Evolutionary conservation across 208 protist genomes (phyloP).

Genomic region (Sergeia podlipaevii): DNA sequence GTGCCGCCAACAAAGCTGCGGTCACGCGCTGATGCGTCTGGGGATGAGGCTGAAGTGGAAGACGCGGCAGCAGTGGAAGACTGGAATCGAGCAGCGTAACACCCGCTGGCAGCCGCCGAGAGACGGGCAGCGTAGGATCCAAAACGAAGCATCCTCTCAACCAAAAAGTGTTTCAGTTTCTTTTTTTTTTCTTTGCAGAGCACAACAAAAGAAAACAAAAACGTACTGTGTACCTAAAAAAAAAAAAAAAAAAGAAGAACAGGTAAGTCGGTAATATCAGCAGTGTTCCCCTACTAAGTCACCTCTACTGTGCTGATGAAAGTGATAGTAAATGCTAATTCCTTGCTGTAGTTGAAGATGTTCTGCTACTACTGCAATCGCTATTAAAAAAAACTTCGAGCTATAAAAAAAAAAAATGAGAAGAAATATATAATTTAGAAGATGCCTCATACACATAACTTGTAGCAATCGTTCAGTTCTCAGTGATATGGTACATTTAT

Average conservation of each 20-base stretch:
- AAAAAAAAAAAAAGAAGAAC: slow-evolving; percentile 1
- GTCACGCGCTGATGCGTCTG: not conserved
- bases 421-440: too few relatives aligned
- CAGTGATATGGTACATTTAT: too few relatives aligned
- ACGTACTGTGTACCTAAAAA: not conserved
- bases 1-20: not conserved
- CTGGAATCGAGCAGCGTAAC: slow-evolving; percentile 13
- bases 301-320: too few relatives aligned
- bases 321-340: too few relatives aligned
- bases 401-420: too few relatives aligned
- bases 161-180: slow-evolving; percentile 8
- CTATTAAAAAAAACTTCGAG: too few relatives aligned
- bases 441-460: too few relatives aligned
- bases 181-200: slow-evolving; percentile 3
- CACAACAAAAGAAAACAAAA: not conserved
- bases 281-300: too few relatives aligned
- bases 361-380: too few relatives aligned
- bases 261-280: not conserved
- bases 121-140: slow-evolving; percentile 9
- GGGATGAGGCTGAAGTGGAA: not conserved
- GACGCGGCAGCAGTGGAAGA: not conserved
- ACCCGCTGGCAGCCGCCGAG: not conserved
- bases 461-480: too few relatives aligned
- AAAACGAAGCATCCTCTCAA: slow-evolving; percentile 35
- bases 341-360: too few relatives aligned